These are phyloP conservation scores for Juncus effusus DNA, from an alignment of 176 grass and related monocot genomes.

Conservation along the genomic window DNA sequence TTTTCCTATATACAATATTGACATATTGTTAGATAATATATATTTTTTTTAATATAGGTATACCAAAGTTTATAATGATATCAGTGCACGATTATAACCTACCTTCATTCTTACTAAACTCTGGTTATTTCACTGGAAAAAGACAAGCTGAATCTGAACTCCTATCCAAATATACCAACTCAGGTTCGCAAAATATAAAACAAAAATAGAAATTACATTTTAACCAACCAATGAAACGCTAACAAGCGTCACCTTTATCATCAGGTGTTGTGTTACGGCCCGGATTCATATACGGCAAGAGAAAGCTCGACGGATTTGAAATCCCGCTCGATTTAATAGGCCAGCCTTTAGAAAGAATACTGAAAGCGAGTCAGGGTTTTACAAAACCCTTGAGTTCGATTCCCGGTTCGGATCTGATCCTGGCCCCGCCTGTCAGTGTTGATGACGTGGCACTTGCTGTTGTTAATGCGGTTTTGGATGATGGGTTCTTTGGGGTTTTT, in stretches of 20 bases:
- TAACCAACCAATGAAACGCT: background rate
- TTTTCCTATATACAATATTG: background rate
- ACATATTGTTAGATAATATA: slow-evolving; percentile 10
- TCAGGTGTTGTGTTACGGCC: slow-evolving; percentile 79
- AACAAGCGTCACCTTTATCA: background rate
- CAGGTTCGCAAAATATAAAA: slow-evolving; percentile 46
- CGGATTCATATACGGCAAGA: slow-evolving; percentile 93
- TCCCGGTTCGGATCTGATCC: slow-evolving; percentile 78
- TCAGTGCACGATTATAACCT: slow-evolving; percentile 99
- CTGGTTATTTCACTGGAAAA: slow-evolving; percentile 89
- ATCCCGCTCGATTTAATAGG: slow-evolving; percentile 67
- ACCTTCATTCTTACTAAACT: slow-evolving; percentile 66
- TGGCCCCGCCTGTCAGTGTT: slow-evolving; percentile 70
- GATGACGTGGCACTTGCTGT: slow-evolving; percentile 85
- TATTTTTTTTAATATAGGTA: slow-evolving; percentile 43
- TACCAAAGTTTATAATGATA: slow-evolving; percentile 83
- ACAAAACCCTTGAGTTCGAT: slow-evolving; percentile 66
- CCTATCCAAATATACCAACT: slow-evolving; percentile 84
- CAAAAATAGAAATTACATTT: background rate
- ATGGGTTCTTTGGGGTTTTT: slow-evolving; percentile 73
- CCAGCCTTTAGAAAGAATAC: slow-evolving; percentile 63
- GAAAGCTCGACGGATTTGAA: slow-evolving; percentile 81
- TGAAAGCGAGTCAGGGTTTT: slow-evolving; percentile 62
- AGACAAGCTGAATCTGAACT: slow-evolving; percentile 91
- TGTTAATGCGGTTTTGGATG: slow-evolving; percentile 62